Evolutionary conservation across 2,329 filamentous ascomycete genomes (phyloP), one percentile per base, ranked within the genome.

Genomic region (Aspergillus flavus): DNA sequence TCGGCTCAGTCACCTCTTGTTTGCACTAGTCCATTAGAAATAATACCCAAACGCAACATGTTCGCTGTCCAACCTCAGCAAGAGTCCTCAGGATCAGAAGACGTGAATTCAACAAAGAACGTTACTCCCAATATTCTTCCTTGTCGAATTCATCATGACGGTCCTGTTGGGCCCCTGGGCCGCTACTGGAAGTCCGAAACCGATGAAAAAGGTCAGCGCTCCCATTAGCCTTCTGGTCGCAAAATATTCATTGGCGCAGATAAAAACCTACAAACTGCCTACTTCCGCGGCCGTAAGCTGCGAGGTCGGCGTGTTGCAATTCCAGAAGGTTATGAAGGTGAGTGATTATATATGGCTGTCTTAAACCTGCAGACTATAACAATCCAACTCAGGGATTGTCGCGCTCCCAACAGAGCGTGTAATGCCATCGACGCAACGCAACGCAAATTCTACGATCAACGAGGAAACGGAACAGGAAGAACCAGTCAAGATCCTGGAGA

Each of bases 231-330:
- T 45, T n/a, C 9, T n/a, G 3, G 43, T 16, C 30, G 11, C 41
- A 36, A 48, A 21, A 63, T 59, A 61, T 61, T 66, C 19, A 66
- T 39, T 23, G 2, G 43, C 14, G 19, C 45, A 71, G 68, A 71
- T 45, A 69, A 71, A 52, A 64, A 67, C 11, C 81, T 78, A 2
- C 81, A 81, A 45, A 85, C 83, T 2, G 83, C 89, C 30, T 91
- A 94, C 73, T 91, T 96, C 67, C 89, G 94, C 65, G 94, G 94
- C 39, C 87, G 93, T 56, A 94, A 91, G 73, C 83, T 97, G 1
- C 84, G 87, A 53, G 93, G 91, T 48, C 89, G 86, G 65, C 73
- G 81, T 1, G 77, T 95, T 3, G 81, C 82, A 4, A 75, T 97
- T 0, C 93, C 94, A 0, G 79, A 87, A n/a, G 85, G 86, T 3